phyloP scores from a whole-genome alignment of 208 protist species.

The Porcisia deanei region DNA sequence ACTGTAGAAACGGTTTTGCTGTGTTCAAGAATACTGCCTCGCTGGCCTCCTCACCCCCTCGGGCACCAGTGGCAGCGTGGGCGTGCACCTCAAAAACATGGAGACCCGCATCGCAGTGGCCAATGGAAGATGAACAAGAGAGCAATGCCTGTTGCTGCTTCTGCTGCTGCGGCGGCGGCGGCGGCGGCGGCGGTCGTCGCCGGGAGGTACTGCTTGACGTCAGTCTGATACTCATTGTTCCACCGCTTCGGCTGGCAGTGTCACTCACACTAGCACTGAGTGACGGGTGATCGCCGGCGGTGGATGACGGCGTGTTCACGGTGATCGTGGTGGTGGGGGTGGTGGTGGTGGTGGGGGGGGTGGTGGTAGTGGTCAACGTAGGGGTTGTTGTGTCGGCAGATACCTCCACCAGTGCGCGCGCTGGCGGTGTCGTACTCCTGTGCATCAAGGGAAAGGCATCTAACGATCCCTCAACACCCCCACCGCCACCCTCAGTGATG shows the following conservation, averaged over 20 bases:
- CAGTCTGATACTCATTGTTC: not conserved
- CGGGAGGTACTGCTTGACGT: not conserved
- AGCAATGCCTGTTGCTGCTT: not conserved
- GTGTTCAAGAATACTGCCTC: not conserved
- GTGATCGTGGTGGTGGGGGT: not conserved
- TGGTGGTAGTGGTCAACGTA: too few relatives aligned
- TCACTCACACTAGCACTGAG: not conserved
- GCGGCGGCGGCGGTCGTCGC: not conserved
- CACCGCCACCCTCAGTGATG: not conserved
- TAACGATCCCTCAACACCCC: not conserved
- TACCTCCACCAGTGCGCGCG: not conserved
- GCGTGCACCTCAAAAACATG: not conserved
- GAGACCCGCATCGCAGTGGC: not conserved
- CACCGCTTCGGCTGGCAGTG: too few relatives aligned
- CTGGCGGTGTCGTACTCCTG: not conserved
- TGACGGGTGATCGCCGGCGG: not conserved
- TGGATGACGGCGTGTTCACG: not conserved
- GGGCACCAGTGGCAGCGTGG: not conserved
- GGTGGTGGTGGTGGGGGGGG: too few relatives aligned
- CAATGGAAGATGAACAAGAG: not conserved
- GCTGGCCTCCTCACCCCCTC: not conserved
- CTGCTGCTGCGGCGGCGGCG: not conserved
- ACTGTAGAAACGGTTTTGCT: not conserved
- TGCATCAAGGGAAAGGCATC: not conserved
- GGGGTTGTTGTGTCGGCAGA: too few relatives aligned